Evolutionary conservation across 345 rosid species (phyloP), one percentile per base, ranked within the genome.

Genomic region (Eucalyptus cladocalyx): DNA sequence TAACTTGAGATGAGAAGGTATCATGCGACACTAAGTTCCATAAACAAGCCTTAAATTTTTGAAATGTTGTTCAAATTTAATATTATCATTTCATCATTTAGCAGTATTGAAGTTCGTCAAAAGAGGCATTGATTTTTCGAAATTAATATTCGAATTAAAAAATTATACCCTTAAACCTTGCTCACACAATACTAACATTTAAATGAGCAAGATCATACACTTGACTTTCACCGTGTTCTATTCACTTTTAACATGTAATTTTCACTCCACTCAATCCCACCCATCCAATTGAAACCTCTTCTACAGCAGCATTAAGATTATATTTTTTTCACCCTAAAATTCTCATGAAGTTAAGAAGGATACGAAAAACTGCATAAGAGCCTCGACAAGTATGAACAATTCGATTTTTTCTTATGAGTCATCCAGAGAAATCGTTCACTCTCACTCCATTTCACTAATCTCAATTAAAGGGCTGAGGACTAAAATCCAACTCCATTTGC

Each of bases 101-200:
- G 11, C 40, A 17, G 0, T 0, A 9, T 67, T 4, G 0, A 67
- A 32, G 3, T 18, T 32, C 6, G 0, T n/a, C 5, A 1, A 4
- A 28, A 67, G 37, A 67, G 4, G 80, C 23, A 67, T 16, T 9
- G 11, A 67, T 32, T 9, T 14, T 0, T 65, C 1, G 11, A n/a
- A 65, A 15, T 15, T 65, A 15, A 5, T 69, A 0, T 32, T 17
- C 3, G 0, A 69, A 32, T 32, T 5, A 32, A 69, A 69, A 65
- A 8, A 17, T 32, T 34, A 17, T 32, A 8, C 80, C 40, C 42
- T 69, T 32, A 67, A 67, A 32, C 6, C 6, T 67, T 5, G 4
- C 24, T 0, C 40, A 18, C 12, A 4, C 5, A 9, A 67, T 67
- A 67, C 42, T 67, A 3, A 32, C 4, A 3, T 32, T 18, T 17